Evolutionary conservation across 257 asterid genomes (phyloP), one percentile per base, ranked within the genome.

Genomic region (Nicotiana noctiflora): DNA sequence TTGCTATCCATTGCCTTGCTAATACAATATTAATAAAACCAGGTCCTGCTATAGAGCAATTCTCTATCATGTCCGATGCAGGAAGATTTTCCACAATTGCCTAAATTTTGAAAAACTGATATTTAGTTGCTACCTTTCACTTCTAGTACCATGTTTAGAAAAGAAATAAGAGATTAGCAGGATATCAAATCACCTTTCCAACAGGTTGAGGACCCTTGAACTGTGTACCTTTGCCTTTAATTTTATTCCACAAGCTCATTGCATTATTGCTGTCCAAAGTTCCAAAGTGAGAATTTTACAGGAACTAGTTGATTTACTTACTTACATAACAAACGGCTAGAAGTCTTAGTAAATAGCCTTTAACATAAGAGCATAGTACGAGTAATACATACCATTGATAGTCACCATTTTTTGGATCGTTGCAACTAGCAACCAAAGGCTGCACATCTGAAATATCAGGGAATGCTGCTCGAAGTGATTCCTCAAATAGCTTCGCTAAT

Each of bases 41-140:
- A 76, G 97, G 92, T 65, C 97, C 97, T 68, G 98, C 98, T 79
- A 94, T 89, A 49, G 90, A 83, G 85, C 92, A 88, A 13, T 88
- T 85, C 25, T 90, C 93, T 81, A 94, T 76, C 84, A 92, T 86
- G 31, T 94, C 98, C 6, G 98, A 89, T 49, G 82, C 77, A 59
- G 99, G 97, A 81, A 96, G 93, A 86, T 90, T 94, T 0, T 87
- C 81, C 89, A 87, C 87, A 80, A 96, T 94, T 59, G 98, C 93
- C 98, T 94, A 83, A 83, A 79, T 84, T 83, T 75, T 13, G 80
- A 84, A 77, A 32, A 84, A 79, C 49, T 57, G 32, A 86, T 81
- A 18, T 63, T 55, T 6, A 81, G 60, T 32, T 51, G 78, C 23
- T 14, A 74, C 23, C 40, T 74, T 49, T 74, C 78, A 44, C 25